These are phyloP conservation scores for Fusarium solani-melongenae DNA, from an alignment of 2,329 filamentous ascomycete species.

Conservation along the genomic window DNA sequence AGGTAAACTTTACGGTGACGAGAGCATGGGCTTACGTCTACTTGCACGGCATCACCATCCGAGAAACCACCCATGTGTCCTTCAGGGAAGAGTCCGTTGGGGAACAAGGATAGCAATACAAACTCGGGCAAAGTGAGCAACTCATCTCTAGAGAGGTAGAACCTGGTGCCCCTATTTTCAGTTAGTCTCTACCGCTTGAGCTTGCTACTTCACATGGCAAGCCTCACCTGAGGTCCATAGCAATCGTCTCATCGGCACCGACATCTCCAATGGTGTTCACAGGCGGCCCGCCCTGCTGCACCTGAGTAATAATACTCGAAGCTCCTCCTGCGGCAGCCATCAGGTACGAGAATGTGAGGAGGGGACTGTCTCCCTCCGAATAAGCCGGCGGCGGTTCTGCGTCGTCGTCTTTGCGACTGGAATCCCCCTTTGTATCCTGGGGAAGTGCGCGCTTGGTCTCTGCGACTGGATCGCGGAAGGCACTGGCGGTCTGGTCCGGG, in stretches of 20 bases:
- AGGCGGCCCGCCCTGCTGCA: conserved; percentile 91
- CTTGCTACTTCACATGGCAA: background rate
- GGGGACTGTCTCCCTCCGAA: conserved; percentile 91
- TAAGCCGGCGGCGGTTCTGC: conserved; percentile 95
- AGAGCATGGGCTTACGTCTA: conserved; percentile 79
- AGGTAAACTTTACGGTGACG: conserved; percentile 1
- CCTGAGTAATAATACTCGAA: conserved; percentile 98
- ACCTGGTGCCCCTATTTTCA: conserved; percentile 81
- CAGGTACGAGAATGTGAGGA: conserved; percentile 92
- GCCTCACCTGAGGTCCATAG: conserved; percentile 88
- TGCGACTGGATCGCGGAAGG: conserved; percentile 64
- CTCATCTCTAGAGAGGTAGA: conserved; percentile 94
- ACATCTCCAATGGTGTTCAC: conserved; percentile 91
- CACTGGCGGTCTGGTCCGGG: conserved; percentile 49
- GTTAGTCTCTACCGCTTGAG: conserved; percentile 36
- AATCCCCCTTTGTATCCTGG: conserved; percentile 81
- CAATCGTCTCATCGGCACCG: conserved; percentile 92
- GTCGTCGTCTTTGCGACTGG: conserved; percentile 82
- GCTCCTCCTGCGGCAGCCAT: conserved; percentile 98
- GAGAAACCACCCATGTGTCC: conserved; percentile 94
- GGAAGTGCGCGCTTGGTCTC: conserved; percentile 89
- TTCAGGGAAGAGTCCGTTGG: conserved; percentile 97
- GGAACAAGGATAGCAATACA: conserved; percentile 95
- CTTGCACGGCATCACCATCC: conserved; percentile 93
- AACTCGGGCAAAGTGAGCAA: conserved; percentile 96